Percentiles rank a stretch among this genome's conserved stretches.
These are phyloP conservation scores for Cantharellus anzutake DNA, from an alignment of 768 basidiomycete species.

Conservation along the genomic window DNA sequence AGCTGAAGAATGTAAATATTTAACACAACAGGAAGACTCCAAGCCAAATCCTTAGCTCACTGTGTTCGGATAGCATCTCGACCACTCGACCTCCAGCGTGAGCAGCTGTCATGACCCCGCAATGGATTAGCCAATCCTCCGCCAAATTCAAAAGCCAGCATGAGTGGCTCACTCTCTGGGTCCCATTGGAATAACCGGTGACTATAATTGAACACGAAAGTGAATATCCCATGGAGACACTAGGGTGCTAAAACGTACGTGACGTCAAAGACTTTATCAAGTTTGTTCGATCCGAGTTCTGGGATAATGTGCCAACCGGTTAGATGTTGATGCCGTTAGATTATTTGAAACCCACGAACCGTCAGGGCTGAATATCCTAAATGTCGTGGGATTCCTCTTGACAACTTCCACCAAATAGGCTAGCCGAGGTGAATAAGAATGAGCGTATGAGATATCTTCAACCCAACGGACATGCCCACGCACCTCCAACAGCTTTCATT, in stretches of 20 bases:
- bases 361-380: constrained; percentile 85
- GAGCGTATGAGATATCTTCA: neutral
- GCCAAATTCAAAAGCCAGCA: too few relatives aligned
- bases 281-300: constrained; percentile 72
- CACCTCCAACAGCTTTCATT: constrained; percentile 47
- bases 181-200: constrained; percentile 82
- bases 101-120: constrained; percentile 14
- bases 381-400: constrained; percentile 49
- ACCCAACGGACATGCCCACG: constrained; percentile 9
- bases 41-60: neutral
- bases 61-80: constrained; percentile 80
- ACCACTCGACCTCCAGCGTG: constrained; percentile 59
- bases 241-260: constrained; percentile 5
- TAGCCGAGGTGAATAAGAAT: constrained; percentile 11
- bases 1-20: constrained; percentile 13
- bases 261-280: constrained; percentile 54
- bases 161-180: constrained; percentile 9
- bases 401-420: constrained; percentile 21
- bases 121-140: too few relatives aligned
- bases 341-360: constrained; percentile 2
- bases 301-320: neutral
- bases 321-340: too few relatives aligned
- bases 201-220: constrained; percentile 17
- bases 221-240: constrained; percentile 4
- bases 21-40: neutral